Conservation (phyloP, 2,329 filamentous ascomycete species). For the Hymenoscyphus scutula region DNA sequence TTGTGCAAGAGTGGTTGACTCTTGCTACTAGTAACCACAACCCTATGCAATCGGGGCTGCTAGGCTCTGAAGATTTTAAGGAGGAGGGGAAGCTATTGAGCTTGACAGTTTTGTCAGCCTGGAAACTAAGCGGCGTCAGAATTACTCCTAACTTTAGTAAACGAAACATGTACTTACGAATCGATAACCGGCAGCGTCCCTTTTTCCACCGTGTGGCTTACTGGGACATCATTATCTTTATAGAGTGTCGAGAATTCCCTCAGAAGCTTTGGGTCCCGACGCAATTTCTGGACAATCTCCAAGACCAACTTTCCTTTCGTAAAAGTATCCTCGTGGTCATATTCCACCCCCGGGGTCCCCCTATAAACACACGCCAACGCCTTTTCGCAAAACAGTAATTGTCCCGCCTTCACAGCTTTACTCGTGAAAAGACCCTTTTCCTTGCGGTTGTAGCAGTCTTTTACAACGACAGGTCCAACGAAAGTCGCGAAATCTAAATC, state of each 20-base stretch:
- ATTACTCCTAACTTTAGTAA: not conserved
- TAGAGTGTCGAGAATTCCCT: not conserved
- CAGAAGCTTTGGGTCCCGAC: not conserved
- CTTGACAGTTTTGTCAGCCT: not conserved
- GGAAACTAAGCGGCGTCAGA: not conserved
- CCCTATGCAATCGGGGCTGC: not conserved
- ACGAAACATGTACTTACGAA: too few species aligned
- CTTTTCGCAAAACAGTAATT: constrained; percentile 24
- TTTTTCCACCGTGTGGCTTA: not conserved
- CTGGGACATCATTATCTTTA: not conserved
- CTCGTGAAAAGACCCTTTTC: constrained; percentile 20
- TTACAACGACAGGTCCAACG: not conserved
- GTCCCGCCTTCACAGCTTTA: constrained; percentile 17
- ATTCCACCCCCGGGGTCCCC: constrained; percentile 15
- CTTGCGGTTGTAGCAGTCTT: not conserved
- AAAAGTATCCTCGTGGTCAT: constrained; percentile 19
- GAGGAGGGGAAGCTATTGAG: not conserved
- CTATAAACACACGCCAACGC: constrained; percentile 20
- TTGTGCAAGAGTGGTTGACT: constrained; percentile 27
- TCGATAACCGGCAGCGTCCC: too few species aligned
- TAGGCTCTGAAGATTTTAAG: not conserved
- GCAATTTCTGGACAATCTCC: not conserved
- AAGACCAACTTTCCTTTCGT: not conserved
- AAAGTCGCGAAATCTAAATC: not conserved
- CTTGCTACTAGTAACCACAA: not conserved